Evolutionary conservation across 768 basidiomycete genomes (phyloP), one percentile per base, ranked within the genome.

Genomic region (Collybiopsis confluens): DNA sequence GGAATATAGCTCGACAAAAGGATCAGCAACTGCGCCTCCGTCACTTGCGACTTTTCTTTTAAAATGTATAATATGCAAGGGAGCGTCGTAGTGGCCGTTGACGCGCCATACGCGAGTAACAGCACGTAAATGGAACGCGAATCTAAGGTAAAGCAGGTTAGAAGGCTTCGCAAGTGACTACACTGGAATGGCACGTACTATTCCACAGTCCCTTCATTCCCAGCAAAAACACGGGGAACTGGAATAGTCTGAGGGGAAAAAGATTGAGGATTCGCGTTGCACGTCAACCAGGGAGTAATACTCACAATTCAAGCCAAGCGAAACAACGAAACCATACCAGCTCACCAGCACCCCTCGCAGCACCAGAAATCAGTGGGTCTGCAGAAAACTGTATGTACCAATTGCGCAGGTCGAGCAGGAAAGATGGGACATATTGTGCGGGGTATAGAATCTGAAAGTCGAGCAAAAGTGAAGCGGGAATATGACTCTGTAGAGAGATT

Each of bases 151-250:
- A n/a, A 30, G 5, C 21, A 15, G 15, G 6, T 28, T 10, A 11
- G 37, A 24, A 24, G 30, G 9, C 8, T 41, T 10, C 3, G 33
- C 23, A 21, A 24, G 51, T 11, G 51, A 3, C 21, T 6, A 7
- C 4, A 16, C 15, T 27, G 2, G 10, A n/a, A 15, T 8, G 13
- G 36, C 23, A 54, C 65, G 30, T 58, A 79, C 88, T 79, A 60
- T 70, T 75, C 75, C 78, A 85, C 11, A 89, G 70, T 0, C 78
- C 82, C 13, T 70, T 70, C 42, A 80, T 74, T 11, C 86, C 88
- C n/a, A 92, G 54, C 41, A 91, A 59, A 63, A 92, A 92, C 0
- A 85, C 77, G 0, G 92, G 92, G 0, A 92, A 68, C 63, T 92
- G 91, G 65, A 88, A 86, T 45, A 81, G 56, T 15, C 85, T 86